Base-by-base conservation (phyloP, 179 eudicot genomes). In the Drosera spatulata region DNA sequence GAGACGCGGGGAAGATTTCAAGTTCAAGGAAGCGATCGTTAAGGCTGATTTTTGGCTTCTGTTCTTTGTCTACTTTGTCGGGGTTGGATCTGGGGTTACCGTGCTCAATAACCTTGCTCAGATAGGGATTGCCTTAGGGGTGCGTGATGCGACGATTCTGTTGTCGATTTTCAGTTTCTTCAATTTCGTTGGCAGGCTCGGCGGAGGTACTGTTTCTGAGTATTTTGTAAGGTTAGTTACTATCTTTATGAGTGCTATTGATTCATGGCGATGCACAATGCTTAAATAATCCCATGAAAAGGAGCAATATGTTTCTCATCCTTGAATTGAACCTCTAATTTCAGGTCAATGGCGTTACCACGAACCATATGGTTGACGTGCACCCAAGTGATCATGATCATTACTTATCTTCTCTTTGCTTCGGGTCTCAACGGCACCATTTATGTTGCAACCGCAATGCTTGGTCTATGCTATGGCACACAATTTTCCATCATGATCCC, bases 31-130 rank as follows among this genome's bases (percentile, higher is more conserved):
- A 81, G 97, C 95, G 58, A 55, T 89, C 7, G 61, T 89, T 38
- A 89, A 89, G 74, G 97, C 97, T 39, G 97, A 89, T 68, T 89
- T 89, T 69, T 89, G 97, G 97, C 95, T 89, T 57, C 75, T 89
- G 47, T 86, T 79, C 66, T 14, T 75, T 15, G 91, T 79, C 41
- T 89, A 78, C 73, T 89, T 89, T 73, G 69, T 81, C 58, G 95
- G 97, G 6, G 86, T 82, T 66, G 97, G 95, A 47, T 75, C 97
- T 11, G 95, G 97, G 4, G 85, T 89, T 3, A 82, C 95, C 50
- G 91, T 89, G 58, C 80, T 89, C 7, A 89, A 86, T 66, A 89
- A 89, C 67, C 70, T 89, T 71, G 97, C 97, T 12, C 97, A 89
- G 62, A 84, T 89, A 43, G 95, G 95, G 52, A 69, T 82, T 15